Percentiles rank a stretch among this genome's conserved stretches.
These are phyloP conservation scores for Athelia sp. DNA, from an alignment of 1,284 basidiomycete species.

Conservation along the genomic window DNA sequence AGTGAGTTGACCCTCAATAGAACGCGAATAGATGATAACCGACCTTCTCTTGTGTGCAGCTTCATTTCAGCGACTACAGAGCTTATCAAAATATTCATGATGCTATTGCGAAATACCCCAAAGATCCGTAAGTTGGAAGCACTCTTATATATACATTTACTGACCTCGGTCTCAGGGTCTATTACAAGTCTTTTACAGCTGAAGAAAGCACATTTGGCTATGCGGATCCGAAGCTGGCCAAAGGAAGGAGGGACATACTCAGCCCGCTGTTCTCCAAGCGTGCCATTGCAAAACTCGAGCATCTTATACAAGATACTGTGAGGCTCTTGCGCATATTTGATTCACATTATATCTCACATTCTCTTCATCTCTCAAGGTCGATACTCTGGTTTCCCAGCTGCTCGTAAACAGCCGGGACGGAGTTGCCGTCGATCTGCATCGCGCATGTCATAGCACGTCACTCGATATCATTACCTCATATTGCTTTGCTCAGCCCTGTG, in stretches of 20 bases:
- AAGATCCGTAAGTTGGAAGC: constrained; percentile 19
- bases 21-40: too few species aligned
- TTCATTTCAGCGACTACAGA: constrained; percentile 26
- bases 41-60: too few species aligned
- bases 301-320: constrained; percentile 22
- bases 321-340: too few species aligned
- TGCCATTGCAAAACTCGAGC: constrained; percentile 22
- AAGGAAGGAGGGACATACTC: constrained; percentile 22
- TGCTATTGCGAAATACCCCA: constrained; percentile 19
- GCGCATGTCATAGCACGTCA: constrained; percentile 11
- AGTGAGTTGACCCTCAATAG: not conserved
- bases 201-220: constrained; percentile 19
- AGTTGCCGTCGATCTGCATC: constrained; percentile 12
- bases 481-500: constrained; percentile 19
- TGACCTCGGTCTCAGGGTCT: not conserved
- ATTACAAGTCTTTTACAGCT: constrained; percentile 20
- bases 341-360: too few species aligned
- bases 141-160: not conserved
- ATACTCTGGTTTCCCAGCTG: constrained; percentile 13
- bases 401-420: constrained; percentile 6
- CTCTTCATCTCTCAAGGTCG: too few species aligned
- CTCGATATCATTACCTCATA: constrained; percentile 25
- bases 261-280: constrained; percentile 26
- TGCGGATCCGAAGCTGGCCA: constrained; percentile 18
- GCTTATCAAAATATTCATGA: constrained; percentile 27